Evolutionary conservation across 129 eudicot species (phyloP).

Genomic region (Glebionis coronaria): DNA sequence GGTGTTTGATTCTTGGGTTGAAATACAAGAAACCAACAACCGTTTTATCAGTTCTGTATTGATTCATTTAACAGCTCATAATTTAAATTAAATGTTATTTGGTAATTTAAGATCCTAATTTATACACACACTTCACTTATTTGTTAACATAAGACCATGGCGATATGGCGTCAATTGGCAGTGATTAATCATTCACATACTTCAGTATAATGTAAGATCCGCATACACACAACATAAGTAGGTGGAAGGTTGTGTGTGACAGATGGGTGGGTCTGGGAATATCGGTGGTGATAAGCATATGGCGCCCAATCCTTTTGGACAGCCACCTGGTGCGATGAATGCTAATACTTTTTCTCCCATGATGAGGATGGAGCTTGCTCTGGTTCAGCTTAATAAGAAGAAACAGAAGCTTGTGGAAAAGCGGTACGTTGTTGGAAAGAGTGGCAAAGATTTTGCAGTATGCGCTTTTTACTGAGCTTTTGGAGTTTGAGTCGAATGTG

Average conservation of each 20-base stretch:
- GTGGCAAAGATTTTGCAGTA: slow-evolving; percentile 5
- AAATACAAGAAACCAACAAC: too few relatives aligned
- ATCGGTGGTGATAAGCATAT: background rate
- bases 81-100: too few relatives aligned
- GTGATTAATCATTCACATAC: too few relatives aligned
- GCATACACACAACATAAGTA: too few relatives aligned
- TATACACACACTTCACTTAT: too few relatives aligned
- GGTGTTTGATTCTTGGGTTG: too few relatives aligned
- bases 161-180: too few relatives aligned
- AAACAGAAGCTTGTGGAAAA: slow-evolving; percentile 13
- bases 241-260: background rate
- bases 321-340: slow-evolving; percentile 13
- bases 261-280: background rate
- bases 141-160: too few relatives aligned
- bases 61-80: too few relatives aligned
- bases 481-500: slow-evolving; percentile 12
- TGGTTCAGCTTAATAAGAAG: slow-evolving; percentile 13
- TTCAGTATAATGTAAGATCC: too few relatives aligned
- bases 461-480: slow-evolving; percentile 1
- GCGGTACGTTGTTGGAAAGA: background rate
- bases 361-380: slow-evolving; percentile 17
- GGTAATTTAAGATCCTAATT: too few relatives aligned
- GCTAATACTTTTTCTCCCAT: slow-evolving; percentile 10
- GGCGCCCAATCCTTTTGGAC: slow-evolving; percentile 1
- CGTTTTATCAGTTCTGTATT: too few relatives aligned